phyloP scores from a whole-genome alignment of 2,329 filamentous ascomycete genomes.

The Verticillium albo-atrum region DNA sequence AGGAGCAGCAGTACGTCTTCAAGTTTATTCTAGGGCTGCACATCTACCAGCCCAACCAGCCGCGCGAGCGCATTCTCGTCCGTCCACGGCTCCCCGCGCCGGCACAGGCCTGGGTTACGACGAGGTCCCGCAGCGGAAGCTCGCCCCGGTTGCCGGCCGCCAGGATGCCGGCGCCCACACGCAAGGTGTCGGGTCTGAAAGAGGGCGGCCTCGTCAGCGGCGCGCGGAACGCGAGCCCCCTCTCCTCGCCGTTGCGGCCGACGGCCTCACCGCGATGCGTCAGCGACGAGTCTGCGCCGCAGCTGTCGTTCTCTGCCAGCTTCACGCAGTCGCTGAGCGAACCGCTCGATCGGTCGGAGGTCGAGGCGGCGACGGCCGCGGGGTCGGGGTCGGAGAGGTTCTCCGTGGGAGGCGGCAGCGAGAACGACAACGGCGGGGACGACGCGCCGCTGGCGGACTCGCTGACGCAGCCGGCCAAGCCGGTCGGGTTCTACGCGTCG shows the following conservation, averaged over 20 bases:
- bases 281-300: constrained; percentile 10
- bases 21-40: constrained; percentile 70
- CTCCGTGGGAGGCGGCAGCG: not conserved
- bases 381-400: not conserved
- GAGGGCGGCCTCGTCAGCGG: constrained; percentile 43
- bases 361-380: not conserved
- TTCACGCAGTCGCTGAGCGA: constrained; percentile 10
- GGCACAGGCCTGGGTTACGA: constrained; percentile 60
- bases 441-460: constrained; percentile 16
- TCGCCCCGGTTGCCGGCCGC: constrained; percentile 29
- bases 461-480: constrained; percentile 40
- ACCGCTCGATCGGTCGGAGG: constrained; percentile 5
- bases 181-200: constrained; percentile 42
- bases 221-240: constrained; percentile 44
- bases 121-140: constrained; percentile 31
- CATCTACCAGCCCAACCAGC: constrained; percentile 44
- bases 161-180: constrained; percentile 36
- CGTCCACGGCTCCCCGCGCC: constrained; percentile 66
- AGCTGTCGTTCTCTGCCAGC: constrained; percentile 12
- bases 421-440: not conserved
- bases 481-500: constrained; percentile 37
- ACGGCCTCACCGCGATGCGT: not conserved
- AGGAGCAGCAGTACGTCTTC: constrained; percentile 61
- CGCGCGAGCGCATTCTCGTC: constrained; percentile 58
- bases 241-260: constrained; percentile 24